Percentiles rank a stretch among this genome's conserved stretches.
These are phyloP conservation scores for Cystofilobasidium bisporidii DNA, from an alignment of 768 basidiomycete species.

Conservation along the genomic window DNA sequence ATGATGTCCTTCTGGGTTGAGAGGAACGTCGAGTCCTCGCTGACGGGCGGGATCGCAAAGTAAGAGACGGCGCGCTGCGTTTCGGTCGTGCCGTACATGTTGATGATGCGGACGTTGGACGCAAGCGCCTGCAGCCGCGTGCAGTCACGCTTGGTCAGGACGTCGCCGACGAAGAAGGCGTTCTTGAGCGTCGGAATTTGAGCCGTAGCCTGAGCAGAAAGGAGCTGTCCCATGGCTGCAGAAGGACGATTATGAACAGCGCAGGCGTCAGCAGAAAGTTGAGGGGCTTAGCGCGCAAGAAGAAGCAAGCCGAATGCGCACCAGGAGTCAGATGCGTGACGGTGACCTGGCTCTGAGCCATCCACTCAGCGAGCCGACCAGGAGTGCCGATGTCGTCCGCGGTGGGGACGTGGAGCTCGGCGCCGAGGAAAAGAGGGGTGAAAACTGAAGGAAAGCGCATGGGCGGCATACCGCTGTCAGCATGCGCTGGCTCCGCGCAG, in stretches of 20 bases:
- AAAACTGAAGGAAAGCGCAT: slow-evolving; percentile 60
- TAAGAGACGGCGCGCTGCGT: slow-evolving; percentile 98
- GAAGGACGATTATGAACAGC: not conserved
- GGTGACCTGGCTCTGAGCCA: slow-evolving; percentile 80
- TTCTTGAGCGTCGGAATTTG: slow-evolving; percentile 77
- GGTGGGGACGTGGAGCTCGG: slow-evolving; percentile 88
- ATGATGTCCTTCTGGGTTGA: slow-evolving; percentile 93
- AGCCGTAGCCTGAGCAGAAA: slow-evolving; percentile 71
- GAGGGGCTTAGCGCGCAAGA: too few species aligned
- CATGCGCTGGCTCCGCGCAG: not conserved
- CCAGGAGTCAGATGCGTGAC: slow-evolving; percentile 91
- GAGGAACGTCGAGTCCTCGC: slow-evolving; percentile 78
- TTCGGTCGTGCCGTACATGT: slow-evolving; percentile 99
- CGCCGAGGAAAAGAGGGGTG: slow-evolving; percentile 95
- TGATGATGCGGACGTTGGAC: slow-evolving; percentile 83
- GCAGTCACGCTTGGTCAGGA: slow-evolving; percentile 96
- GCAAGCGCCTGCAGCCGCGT: slow-evolving; percentile 86
- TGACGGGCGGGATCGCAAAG: slow-evolving; percentile 77
- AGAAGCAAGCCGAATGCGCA: too few species aligned
- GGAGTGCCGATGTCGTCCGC: slow-evolving; percentile 95
- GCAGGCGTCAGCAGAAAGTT: not conserved
- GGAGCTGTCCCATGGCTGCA: slow-evolving; percentile 88
- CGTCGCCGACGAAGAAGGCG: slow-evolving; percentile 99
- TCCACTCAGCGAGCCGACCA: slow-evolving; percentile 94
- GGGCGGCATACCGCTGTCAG: not conserved